These are phyloP conservation scores for Fusarium buxicola DNA, from an alignment of 2,329 filamentous ascomycete species.

Conservation along the genomic window DNA sequence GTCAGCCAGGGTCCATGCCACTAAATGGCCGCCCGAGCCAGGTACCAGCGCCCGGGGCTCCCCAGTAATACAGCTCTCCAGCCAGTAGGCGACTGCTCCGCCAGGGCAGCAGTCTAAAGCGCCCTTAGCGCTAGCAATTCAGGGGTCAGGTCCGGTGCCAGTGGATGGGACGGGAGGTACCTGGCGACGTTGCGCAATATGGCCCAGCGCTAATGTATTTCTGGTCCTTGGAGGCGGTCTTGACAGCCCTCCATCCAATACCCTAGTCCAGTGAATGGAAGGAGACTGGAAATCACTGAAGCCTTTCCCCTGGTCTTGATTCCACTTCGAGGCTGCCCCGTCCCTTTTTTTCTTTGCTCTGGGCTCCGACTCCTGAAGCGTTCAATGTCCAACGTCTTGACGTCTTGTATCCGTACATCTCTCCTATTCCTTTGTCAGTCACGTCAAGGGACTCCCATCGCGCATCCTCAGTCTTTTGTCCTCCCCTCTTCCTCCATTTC, in stretches of 20 bases:
- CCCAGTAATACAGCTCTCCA: constrained; percentile 16
- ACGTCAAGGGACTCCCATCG: constrained; percentile 14
- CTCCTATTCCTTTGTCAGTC: constrained; percentile 12
- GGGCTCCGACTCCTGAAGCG: constrained; percentile 32
- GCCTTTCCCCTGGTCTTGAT: constrained; percentile 28
- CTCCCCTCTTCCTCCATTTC: constrained; percentile 18
- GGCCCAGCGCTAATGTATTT: constrained; percentile 37
- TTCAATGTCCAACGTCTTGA: constrained; percentile 24
- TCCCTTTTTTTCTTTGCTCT: constrained; percentile 33
- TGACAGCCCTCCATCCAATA: constrained; percentile 39
- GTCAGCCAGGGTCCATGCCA: constrained; percentile 28
- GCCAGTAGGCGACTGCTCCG: constrained; percentile 37
- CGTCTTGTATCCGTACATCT: constrained; percentile 21
- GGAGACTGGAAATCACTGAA: constrained; percentile 31
- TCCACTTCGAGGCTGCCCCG: constrained; percentile 29
- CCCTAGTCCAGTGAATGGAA: constrained; percentile 31
- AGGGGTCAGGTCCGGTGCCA: constrained; percentile 35
- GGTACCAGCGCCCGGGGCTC: constrained; percentile 29
- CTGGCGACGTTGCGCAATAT: constrained; percentile 28
- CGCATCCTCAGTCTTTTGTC: constrained; percentile 14
- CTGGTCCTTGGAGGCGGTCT: constrained; percentile 32
- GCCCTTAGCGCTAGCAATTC: constrained; percentile 25
- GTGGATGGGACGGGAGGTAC: constrained; percentile 32
- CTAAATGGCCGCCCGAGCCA: constrained; percentile 41
- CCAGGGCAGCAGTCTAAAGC: constrained; percentile 12